A percentile compares a stretch with the other conserved stretches of the same genome.
Evolutionary conservation across 768 basidiomycete species (phyloP).

Genomic region (Tubosaeta sp.): DNA sequence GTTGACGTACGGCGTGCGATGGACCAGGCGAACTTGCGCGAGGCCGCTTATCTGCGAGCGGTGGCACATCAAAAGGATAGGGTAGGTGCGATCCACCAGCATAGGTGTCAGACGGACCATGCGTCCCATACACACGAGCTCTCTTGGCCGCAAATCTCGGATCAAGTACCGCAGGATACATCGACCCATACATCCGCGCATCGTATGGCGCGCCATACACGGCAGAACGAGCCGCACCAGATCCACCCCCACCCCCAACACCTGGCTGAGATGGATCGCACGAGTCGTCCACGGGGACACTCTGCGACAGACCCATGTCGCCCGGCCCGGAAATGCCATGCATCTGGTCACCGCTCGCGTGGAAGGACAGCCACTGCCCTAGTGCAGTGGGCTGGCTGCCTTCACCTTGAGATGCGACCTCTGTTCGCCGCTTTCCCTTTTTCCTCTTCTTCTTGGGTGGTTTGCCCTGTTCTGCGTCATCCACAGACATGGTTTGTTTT

Average conservation of each 20-base stretch:
- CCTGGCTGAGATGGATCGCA: conserved; percentile 18
- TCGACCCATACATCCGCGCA: background rate
- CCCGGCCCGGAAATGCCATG: conserved; percentile 16
- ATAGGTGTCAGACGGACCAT: background rate
- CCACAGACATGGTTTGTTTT: conserved; percentile 27
- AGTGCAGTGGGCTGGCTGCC: background rate
- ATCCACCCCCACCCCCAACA: conserved; percentile 15
- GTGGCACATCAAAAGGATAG: background rate
- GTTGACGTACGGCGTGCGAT: background rate
- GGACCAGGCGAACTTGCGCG: background rate
- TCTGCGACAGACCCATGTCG: conserved; percentile 18
- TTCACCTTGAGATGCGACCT: conserved; percentile 8
- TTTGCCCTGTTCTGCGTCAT: conserved; percentile 14
- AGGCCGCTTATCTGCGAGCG: conserved; percentile 3
- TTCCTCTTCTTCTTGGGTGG: conserved; percentile 26
- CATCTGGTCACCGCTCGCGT: conserved; percentile 10
- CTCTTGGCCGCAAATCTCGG: conserved; percentile 5
- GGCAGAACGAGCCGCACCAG: conserved; percentile 13
- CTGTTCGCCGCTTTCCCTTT: conserved; percentile 25
- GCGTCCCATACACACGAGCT: background rate
- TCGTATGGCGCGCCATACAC: background rate
- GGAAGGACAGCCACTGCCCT: background rate
- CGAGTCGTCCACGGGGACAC: conserved; percentile 5
- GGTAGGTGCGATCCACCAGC: background rate
- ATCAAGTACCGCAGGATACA: conserved; percentile 14